Percentiles rank a stretch among this genome's conserved stretches.
These are phyloP conservation scores for Amaranthus palmeri DNA, from an alignment of 148 eudicot genomes.

Conservation along the genomic window DNA sequence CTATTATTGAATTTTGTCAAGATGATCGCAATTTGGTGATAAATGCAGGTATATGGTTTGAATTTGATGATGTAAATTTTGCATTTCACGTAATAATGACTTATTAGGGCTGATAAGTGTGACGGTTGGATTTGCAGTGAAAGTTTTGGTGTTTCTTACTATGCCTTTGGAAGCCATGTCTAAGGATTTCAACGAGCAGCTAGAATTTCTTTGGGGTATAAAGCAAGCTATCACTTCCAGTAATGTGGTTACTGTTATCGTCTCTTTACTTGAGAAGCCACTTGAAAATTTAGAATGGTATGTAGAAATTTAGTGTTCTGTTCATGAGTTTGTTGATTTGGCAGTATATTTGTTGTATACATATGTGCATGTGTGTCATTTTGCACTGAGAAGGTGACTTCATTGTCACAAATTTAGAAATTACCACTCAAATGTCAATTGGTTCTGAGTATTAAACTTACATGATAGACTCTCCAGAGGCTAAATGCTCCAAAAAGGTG, in stretches of 20 bases:
- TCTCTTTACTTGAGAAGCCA: constrained; percentile 79
- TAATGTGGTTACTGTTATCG: constrained; percentile 54
- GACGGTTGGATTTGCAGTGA: constrained; percentile 48
- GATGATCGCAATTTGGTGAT: constrained; percentile 70
- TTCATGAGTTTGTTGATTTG: not conserved
- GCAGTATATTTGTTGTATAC: not conserved
- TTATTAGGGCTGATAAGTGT: not conserved
- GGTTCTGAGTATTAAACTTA: not conserved
- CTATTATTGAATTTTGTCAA: constrained; percentile 73
- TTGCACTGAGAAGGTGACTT: not conserved
- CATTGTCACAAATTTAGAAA: not conserved
- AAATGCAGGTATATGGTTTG: constrained; percentile 53
- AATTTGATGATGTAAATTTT: not conserved
- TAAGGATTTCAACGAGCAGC: constrained; percentile 65
- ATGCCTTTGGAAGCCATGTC: constrained; percentile 85
- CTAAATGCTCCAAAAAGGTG: not conserved
- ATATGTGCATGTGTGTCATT: not conserved
- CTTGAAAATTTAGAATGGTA: constrained; percentile 82
- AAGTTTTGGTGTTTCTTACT: constrained; percentile 86
- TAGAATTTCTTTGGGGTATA: constrained; percentile 76
- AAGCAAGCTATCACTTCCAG: constrained; percentile 65
- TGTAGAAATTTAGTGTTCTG: constrained; percentile 4
- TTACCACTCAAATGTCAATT: not conserved
- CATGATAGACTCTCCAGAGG: not conserved
- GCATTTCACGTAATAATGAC: not conserved